Percentiles rank a stretch among this genome's conserved stretches.
These are phyloP conservation scores for Arabis alpina DNA, from an alignment of 345 rosid genomes.

Conservation along the genomic window DNA sequence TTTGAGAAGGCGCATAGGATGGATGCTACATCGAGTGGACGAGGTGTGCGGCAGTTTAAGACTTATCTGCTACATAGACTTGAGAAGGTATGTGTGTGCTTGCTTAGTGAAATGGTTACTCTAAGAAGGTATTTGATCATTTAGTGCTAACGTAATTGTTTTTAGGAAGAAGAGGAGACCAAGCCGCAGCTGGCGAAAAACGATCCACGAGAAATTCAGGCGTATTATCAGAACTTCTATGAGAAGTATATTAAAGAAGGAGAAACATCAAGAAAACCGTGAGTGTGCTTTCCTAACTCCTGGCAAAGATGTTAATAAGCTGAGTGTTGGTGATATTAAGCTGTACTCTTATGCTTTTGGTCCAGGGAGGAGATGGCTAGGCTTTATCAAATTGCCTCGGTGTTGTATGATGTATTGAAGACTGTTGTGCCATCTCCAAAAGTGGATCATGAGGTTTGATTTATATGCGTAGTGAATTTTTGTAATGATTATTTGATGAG, in stretches of 20 bases:
- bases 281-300: constrained; percentile 44
- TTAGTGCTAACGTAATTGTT: constrained; percentile 1
- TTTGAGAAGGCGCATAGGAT: constrained; percentile 82
- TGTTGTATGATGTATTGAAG: constrained; percentile 73
- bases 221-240: constrained; percentile 66
- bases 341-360: constrained; percentile 12
- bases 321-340: constrained; percentile 17
- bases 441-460: constrained; percentile 69
- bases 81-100: constrained; percentile 67
- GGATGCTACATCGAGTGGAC: constrained; percentile 69
- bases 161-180: constrained; percentile 72
- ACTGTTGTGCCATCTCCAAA: constrained; percentile 63
- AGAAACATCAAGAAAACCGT: constrained; percentile 73
- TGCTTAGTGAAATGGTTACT: constrained; percentile 8
- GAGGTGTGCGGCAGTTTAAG: constrained; percentile 94
- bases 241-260: constrained; percentile 65
- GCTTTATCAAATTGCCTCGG: constrained; percentile 75
- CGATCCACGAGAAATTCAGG: constrained; percentile 71
- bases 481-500: background rate
- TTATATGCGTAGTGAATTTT: constrained; percentile 9
- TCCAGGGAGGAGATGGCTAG: constrained; percentile 91
- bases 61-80: constrained; percentile 80
- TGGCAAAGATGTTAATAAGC: constrained; percentile 1
- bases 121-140: constrained; percentile 6
- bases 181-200: constrained; percentile 50